Evolutionary conservation across 2,329 filamentous ascomycete species (phyloP), one percentile per base, ranked within the genome.

Genomic region (Coniella vitis): DNA sequence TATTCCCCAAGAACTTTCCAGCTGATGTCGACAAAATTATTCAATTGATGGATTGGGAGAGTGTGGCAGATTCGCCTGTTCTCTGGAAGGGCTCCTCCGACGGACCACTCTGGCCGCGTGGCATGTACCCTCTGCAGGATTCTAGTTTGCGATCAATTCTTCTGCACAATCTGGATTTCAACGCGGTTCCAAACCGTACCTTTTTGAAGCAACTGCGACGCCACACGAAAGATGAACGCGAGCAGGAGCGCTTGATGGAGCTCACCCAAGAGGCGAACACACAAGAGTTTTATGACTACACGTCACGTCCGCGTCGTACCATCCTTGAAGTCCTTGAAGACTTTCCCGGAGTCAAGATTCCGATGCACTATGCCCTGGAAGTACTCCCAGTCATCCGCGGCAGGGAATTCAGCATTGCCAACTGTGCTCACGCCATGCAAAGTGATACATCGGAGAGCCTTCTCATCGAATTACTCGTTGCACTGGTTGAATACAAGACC

Each of bases 221-320:
- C 62, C 90, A 90, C 60, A 86, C 89, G 2, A 67, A 71, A 0
- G 79, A 94, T 58, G 63, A 71, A 2, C 81, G 82, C 58, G 91
- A 98, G 60, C 82, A 81, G 57, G 86, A 93, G 53, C 81, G 91
- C 2, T 77, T 98, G 0, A 66, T 85, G 8, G 93, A 98, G 61
- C 93, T 98, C 58, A 83, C 83, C 1, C 79, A 86, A 58, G 81
- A 88, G 0, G 78, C 86, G 39, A 87, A 84, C 58, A 80, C 91
- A 5, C 90, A 97, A 58, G 93, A 98, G 58, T 84, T 95, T 48
- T 97, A 88, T 69, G 91, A 98, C 67, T 98, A 98, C 63, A 93
- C 93, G 1, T 90, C 90, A 0, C 83, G 93, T 8, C 87, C 91
- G 1, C 84, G 90, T 31, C 84, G 93, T 31, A 94, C 87, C 51